phyloP scores from a whole-genome alignment of 176 grass and related monocot species.

The Avena atlantica region DNA sequence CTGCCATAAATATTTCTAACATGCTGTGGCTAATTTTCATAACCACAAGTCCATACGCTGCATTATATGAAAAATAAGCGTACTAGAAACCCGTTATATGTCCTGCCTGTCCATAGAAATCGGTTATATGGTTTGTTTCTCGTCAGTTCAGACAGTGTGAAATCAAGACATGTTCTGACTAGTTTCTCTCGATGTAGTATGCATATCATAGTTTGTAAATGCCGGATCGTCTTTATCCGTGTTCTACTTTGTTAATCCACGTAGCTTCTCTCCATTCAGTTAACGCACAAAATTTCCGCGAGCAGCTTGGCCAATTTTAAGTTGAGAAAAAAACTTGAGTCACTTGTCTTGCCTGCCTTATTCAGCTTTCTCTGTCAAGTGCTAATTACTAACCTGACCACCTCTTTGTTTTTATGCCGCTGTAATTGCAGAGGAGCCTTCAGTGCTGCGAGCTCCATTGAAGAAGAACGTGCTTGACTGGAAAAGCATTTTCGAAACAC shows the following conservation, averaged over 20 bases:
- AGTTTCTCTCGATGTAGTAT: slow-evolving; percentile 11
- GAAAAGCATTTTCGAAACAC: neutral
- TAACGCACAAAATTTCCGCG: neutral
- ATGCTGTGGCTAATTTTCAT: too few relatives aligned
- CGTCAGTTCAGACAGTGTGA: neutral
- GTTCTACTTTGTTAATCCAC: neutral
- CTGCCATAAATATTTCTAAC: too few relatives aligned
- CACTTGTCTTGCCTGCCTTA: neutral
- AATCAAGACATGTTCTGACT: neutral
- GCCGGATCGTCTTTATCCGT: neutral
- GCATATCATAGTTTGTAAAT: slow-evolving; percentile 20
- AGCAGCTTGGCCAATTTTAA: neutral
- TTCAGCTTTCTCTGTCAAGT: neutral
- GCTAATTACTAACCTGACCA: neutral
- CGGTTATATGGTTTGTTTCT: slow-evolving; percentile 5
- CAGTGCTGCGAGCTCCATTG: neutral
- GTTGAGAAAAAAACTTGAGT: neutral
- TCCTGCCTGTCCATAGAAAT: neutral
- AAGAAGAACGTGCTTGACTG: neutral
- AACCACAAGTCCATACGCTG: neutral
- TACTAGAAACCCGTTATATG: neutral
- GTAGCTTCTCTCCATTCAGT: neutral
- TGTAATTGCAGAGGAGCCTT: neutral
- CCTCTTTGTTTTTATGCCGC: neutral
- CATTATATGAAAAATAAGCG: neutral